A percentile compares a stretch with the other conserved stretches of the same genome.
phyloP scores from a whole-genome alignment of 352 stramenopile genomes.

The Phytophthora tentaculata region DNA sequence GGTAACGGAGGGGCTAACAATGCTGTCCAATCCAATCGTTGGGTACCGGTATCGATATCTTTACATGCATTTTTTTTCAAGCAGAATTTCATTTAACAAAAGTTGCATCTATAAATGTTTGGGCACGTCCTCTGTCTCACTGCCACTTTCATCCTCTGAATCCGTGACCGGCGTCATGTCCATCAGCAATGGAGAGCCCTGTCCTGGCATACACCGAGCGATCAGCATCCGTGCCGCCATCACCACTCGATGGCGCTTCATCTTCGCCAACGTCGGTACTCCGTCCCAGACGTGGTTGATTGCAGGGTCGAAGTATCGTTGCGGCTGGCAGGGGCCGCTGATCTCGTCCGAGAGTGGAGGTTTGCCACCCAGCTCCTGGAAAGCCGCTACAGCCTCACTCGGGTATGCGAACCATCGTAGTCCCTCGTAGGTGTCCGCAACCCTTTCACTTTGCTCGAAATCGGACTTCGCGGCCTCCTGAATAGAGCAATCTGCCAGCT shows the following conservation, averaged over 20 bases:
- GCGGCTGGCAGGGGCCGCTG: conserved; percentile 37
- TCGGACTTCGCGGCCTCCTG: conserved; percentile 11
- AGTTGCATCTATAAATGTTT: conserved; percentile 25
- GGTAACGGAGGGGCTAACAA: too few relatives aligned
- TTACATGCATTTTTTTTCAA: too few relatives aligned
- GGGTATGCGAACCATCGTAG: conserved; percentile 48
- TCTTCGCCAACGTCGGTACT: conserved; percentile 27
- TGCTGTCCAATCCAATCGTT: too few relatives aligned
- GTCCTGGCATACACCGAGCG: conserved; percentile 17
- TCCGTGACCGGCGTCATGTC: conserved; percentile 26
- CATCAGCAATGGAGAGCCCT: conserved; percentile 22
- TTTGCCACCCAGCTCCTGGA: conserved; percentile 17
- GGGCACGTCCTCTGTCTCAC: conserved; percentile 13
- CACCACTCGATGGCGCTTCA: conserved; percentile 25
- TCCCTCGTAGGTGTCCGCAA: conserved; percentile 26
- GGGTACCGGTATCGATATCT: too few relatives aligned
- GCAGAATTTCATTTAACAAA: too few relatives aligned
- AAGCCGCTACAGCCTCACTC: conserved; percentile 26
- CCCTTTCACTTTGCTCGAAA: conserved; percentile 20
- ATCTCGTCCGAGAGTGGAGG: conserved; percentile 33
- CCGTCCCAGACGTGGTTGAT: conserved; percentile 32
- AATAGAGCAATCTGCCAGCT: conserved; percentile 30
- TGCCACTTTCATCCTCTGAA: conserved; percentile 24
- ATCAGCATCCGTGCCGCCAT: conserved; percentile 23
- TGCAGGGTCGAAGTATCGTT: conserved; percentile 32